Percentiles rank a stretch among this genome's conserved stretches.
Conservation (phyloP, 805 yeast species). For the Saccharomycopsis fibuligera region DNA sequence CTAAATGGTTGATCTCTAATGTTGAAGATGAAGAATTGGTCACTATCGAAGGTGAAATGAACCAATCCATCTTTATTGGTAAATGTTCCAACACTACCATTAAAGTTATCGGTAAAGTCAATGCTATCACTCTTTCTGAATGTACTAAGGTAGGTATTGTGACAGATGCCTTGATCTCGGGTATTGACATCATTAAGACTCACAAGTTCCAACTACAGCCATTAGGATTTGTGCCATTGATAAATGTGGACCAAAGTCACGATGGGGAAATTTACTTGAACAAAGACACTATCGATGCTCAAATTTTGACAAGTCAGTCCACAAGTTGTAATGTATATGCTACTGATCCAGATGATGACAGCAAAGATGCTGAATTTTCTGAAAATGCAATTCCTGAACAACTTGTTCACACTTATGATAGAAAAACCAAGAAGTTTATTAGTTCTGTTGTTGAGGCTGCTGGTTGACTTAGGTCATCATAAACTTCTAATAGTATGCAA, state of each 20-base stretch:
- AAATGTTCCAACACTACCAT: slow-evolving; percentile 68
- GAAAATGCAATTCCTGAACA: slow-evolving; percentile 92
- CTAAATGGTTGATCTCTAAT: slow-evolving; percentile 86
- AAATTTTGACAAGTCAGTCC: slow-evolving; percentile 76
- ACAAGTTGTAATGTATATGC: slow-evolving; percentile 82
- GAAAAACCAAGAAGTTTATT: slow-evolving; percentile 47
- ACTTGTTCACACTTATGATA: slow-evolving; percentile 61
- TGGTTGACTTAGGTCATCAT: too few relatives aligned
- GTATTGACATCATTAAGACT: slow-evolving; percentile 82
- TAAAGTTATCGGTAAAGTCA: slow-evolving; percentile 85
- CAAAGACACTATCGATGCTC: slow-evolving; percentile 62
- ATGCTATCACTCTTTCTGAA: slow-evolving; percentile 75
- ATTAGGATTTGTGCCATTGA: slow-evolving; percentile 72
- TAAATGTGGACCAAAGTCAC: slow-evolving; percentile 83
- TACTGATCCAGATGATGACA: slow-evolving; percentile 46
- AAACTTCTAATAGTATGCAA: too few relatives aligned
- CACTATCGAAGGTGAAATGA: slow-evolving; percentile 69
- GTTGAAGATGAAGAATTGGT: slow-evolving; percentile 57
- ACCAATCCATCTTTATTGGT: slow-evolving; percentile 86
- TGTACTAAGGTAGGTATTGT: slow-evolving; percentile 70
- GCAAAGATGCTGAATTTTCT: slow-evolving; percentile 59
- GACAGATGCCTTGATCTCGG: slow-evolving; percentile 78
- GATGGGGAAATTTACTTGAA: slow-evolving; percentile 78
- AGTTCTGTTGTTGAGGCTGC: slow-evolving; percentile 71
- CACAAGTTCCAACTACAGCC: slow-evolving; percentile 79